Evolutionary conservation across 495 filamentous ascomycete genomes (phyloP), one percentile per base, ranked within the genome.

Genomic region (Neurospora cerealis): DNA sequence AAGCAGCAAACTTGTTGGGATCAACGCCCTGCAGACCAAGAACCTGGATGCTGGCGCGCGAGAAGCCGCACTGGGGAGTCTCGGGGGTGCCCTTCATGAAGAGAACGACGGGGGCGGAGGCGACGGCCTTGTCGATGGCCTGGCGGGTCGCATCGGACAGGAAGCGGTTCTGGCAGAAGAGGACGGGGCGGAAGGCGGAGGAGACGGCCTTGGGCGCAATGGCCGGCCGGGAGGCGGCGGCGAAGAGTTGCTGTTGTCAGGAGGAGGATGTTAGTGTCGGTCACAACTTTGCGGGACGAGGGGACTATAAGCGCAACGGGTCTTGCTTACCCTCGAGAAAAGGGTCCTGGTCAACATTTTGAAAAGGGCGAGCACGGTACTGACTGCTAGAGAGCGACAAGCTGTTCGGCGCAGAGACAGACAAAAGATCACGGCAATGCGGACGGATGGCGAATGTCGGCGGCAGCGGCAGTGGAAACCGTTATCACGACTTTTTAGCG

Each of bases 1-100:
- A 97, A 0, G 96, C 96, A 10, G 93, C 90, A 80, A 99, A 99
- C 84, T 98, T 98, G 77, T 87, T 87, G n/a, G 96, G 96, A 81
- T 98, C 93, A 48, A 99, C 95, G 62, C 96, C 96, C 82, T 99
- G 96, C 81, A 97, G 80, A 39, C 95, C 93, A 36, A 99, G 86
- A 74, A 99, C 94, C 86, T 98, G 94, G 80, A 99, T 94, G 79
- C 89, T 95, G 34, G 96, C 95, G 78, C 94, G 88, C 70, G 96
- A 99, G 85, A 98, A 99, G 46, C 96, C 96, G 82, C 96, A 99
- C 80, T 99, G 95, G n/a, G 96, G 96, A 32, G 88, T 93, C 82
- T 98, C 96, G 48, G 96, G 96, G 3, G 96, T 98, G 70, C 96
- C 95, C 83, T 98, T 98, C 95, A 98, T 98, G 85, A 98, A 99